Evolutionary conservation across 1,284 basidiomycete genomes (phyloP).

Genomic region (Wallemia hederae): DNA sequence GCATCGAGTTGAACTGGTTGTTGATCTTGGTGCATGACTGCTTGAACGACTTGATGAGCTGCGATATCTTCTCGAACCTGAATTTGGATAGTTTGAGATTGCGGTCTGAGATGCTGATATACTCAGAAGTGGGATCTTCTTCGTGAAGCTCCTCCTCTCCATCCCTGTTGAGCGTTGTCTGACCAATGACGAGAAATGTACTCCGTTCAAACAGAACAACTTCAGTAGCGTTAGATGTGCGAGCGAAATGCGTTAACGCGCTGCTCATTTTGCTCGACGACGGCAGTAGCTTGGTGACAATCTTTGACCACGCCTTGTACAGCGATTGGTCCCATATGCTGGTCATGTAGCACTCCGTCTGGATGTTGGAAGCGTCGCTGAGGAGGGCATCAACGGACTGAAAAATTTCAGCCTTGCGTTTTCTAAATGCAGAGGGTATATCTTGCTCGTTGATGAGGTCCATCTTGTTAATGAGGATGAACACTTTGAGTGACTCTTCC

Average conservation of each 20-base stretch:
- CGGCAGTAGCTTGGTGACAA: slow-evolving; percentile 86
- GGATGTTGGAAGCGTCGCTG: slow-evolving; percentile 17
- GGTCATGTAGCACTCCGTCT: slow-evolving; percentile 53
- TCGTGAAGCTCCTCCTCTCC: slow-evolving; percentile 1
- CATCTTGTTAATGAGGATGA: slow-evolving; percentile 93
- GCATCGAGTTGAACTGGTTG: slow-evolving; percentile 48
- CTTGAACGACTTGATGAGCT: slow-evolving; percentile 84
- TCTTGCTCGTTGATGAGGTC: slow-evolving; percentile 31
- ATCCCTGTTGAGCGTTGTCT: slow-evolving; percentile 8
- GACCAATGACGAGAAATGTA: slow-evolving; percentile 76
- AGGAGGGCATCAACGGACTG: slow-evolving; percentile 4
- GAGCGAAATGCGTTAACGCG: slow-evolving; percentile 57
- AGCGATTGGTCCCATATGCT: slow-evolving; percentile 94
- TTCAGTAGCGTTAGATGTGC: slow-evolving; percentile 63
- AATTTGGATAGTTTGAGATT: slow-evolving; percentile 34
- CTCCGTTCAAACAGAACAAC: slow-evolving; percentile 88
- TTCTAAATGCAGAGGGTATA: slow-evolving; percentile 26
- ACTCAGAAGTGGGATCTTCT: slow-evolving; percentile 21
- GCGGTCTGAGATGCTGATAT: slow-evolving; percentile 17
- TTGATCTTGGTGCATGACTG: slow-evolving; percentile 40
- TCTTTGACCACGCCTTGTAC: slow-evolving; percentile 93
- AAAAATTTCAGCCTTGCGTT: slow-evolving; percentile 9
- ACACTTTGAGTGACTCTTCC: slow-evolving; percentile 31
- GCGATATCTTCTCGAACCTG: slow-evolving; percentile 80
- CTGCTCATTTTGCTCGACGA: slow-evolving; percentile 63